Percentiles rank a stretch among this genome's conserved stretches.
These are phyloP conservation scores for Cyclotella distinguenda DNA, from an alignment of 108 stramenopile species.

Conservation along the genomic window DNA sequence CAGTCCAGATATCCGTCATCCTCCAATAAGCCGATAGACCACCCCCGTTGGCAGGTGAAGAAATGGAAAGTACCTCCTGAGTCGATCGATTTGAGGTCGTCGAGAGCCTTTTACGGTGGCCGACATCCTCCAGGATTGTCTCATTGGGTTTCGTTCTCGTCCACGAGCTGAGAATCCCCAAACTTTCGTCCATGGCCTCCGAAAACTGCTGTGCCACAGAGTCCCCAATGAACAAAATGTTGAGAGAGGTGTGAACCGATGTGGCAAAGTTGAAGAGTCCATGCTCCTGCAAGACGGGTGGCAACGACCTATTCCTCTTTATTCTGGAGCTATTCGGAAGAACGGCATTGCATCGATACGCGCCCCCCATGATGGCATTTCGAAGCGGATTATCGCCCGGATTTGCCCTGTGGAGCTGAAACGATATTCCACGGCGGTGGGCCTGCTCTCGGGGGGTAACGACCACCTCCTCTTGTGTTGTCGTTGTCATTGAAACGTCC, in stretches of 20 bases:
- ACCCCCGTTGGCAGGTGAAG: background rate
- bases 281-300: background rate
- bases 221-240: conserved; percentile 1
- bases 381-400: too few species aligned
- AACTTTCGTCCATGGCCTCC: background rate
- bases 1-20: conserved; percentile 3
- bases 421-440: too few species aligned
- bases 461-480: too few species aligned
- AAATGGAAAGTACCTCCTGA: conserved; percentile 1
- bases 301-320: background rate
- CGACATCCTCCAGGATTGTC: background rate
- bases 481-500: too few species aligned
- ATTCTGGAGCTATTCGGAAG: background rate
- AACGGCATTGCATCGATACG: background rate
- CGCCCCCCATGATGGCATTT: background rate
- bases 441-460: too few species aligned
- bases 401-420: too few species aligned
- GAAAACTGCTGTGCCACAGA: conserved; percentile 9
- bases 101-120: background rate
- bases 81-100: too few species aligned
- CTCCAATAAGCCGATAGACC: background rate
- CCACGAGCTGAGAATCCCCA: background rate
- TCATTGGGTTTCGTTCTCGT: too few species aligned
- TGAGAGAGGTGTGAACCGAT: background rate
- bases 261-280: conserved; percentile 10